A percentile compares a stretch with the other conserved stretches of the same genome.
These are phyloP conservation scores for Aleurites moluccanus DNA, from an alignment of 441 rosid species.

Conservation along the genomic window DNA sequence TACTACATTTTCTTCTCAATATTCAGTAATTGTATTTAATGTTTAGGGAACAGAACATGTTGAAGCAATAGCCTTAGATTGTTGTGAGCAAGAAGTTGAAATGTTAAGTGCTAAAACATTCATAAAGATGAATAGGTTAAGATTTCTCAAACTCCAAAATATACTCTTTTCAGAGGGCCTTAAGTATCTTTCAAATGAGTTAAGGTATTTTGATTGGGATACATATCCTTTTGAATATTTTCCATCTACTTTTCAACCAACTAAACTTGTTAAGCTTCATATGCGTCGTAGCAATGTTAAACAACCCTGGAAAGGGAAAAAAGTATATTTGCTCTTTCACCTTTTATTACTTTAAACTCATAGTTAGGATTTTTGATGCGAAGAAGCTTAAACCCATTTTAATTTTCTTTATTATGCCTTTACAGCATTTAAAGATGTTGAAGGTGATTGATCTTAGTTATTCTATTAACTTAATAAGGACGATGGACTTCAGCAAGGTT, in stretches of 20 bases:
- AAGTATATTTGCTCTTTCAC: too few species aligned
- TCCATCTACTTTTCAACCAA: constrained; percentile 18
- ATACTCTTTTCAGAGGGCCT: neutral
- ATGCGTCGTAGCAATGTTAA: too few species aligned
- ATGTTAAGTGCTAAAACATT: constrained; percentile 2
- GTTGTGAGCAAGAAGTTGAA: neutral
- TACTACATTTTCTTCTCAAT: neutral
- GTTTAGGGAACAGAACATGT: neutral
- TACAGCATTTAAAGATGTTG: too few species aligned
- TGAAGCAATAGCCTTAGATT: neutral
- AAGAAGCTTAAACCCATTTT: too few species aligned
- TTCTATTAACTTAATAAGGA: too few species aligned
- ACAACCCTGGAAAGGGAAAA: too few species aligned
- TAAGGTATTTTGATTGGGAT: constrained; percentile 18
- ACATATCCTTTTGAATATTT: constrained; percentile 18
- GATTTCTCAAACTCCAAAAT: neutral
- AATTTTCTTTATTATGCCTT: too few species aligned
- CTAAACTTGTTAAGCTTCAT: too few species aligned
- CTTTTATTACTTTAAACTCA: too few species aligned
- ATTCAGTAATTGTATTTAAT: neutral
- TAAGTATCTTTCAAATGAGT: constrained; percentile 7
- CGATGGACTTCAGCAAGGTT: too few species aligned
- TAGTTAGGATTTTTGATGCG: too few species aligned
- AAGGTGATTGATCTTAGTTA: too few species aligned
- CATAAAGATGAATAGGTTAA: neutral